Conservation (phyloP, 2,329 filamentous ascomycete genomes). For the Mollisia scopiformis region DNA sequence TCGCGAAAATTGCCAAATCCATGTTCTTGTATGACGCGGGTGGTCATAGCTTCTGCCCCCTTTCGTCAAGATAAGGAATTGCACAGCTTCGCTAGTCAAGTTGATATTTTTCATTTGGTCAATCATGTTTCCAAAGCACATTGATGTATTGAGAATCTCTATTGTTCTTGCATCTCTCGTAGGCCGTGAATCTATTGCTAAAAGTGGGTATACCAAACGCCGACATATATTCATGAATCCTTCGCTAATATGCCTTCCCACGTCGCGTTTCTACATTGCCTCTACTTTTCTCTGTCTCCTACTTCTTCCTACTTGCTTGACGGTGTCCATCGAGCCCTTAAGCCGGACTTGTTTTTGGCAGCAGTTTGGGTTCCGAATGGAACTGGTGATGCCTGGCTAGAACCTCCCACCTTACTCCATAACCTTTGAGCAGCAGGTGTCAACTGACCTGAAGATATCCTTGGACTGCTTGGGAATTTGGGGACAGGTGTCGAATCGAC, state of each 20-base stretch:
- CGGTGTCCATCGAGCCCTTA: constrained; percentile 34
- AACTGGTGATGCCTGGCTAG: constrained; percentile 31
- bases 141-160: not conserved
- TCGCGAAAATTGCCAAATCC: not conserved
- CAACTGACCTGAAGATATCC: constrained; percentile 54
- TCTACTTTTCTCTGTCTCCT: not conserved
- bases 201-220: not conserved
- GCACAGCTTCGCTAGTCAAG: not conserved
- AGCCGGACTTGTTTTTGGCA: constrained; percentile 30
- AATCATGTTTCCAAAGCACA: no score
- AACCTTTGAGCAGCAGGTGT: constrained; percentile 77
- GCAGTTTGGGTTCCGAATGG: constrained; percentile 33
- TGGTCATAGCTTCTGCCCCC: not conserved
- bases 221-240: no score
- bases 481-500: constrained; percentile 65
- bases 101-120: no score
- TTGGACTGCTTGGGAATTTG: constrained; percentile 68
- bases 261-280: no score
- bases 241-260: no score
- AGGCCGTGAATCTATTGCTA: not conserved
- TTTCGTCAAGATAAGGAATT: not conserved
- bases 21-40: not conserved
- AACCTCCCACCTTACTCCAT: constrained; percentile 61
- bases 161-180: not conserved
- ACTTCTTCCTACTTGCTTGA: constrained; percentile 15